Percentiles rank a stretch among this genome's conserved stretches.
Evolutionary conservation across 169 alveolate species (phyloP).

Genomic region (Babesia gibsoni): DNA sequence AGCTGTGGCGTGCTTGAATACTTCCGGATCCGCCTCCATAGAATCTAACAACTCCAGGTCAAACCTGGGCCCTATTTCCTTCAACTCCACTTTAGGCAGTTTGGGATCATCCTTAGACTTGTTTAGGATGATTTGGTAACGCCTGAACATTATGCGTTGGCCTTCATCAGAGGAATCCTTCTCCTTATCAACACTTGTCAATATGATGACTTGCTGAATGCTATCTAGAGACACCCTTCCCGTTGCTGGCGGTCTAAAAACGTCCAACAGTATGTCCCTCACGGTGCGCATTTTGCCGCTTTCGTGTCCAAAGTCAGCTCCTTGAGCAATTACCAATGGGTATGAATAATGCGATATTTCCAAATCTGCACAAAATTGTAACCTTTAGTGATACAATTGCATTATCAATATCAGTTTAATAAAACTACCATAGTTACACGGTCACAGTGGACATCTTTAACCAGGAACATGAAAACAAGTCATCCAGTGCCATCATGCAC

Average conservation of each 20-base stretch:
- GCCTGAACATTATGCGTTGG: conserved; percentile 31
- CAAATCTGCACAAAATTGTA: conserved; percentile 3
- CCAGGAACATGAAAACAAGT: too few relatives aligned
- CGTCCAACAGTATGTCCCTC: conserved; percentile 43
- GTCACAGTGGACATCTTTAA: background rate
- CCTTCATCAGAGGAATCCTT: background rate
- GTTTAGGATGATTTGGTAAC: conserved; percentile 26
- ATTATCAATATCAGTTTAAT: background rate
- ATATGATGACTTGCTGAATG: conserved; percentile 46
- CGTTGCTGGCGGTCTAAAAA: conserved; percentile 47
- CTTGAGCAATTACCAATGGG: conserved; percentile 54
- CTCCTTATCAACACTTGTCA: conserved; percentile 38
- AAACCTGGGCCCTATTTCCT: conserved; percentile 55
- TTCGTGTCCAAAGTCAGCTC: conserved; percentile 52
- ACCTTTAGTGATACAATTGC: background rate
- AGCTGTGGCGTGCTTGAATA: conserved; percentile 42
- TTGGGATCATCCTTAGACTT: conserved; percentile 26
- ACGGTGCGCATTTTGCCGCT: conserved; percentile 44
- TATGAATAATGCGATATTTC: conserved; percentile 39
- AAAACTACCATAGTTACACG: background rate
- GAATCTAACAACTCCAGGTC: conserved; percentile 47
- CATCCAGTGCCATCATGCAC: background rate
- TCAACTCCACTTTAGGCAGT: conserved; percentile 42
- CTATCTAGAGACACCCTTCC: conserved; percentile 43
- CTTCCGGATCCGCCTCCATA: conserved; percentile 33